Percentiles rank a stretch among this genome's conserved stretches.
Conservation (phyloP, 441 rosid genomes). For the Viola pubescens region DNA sequence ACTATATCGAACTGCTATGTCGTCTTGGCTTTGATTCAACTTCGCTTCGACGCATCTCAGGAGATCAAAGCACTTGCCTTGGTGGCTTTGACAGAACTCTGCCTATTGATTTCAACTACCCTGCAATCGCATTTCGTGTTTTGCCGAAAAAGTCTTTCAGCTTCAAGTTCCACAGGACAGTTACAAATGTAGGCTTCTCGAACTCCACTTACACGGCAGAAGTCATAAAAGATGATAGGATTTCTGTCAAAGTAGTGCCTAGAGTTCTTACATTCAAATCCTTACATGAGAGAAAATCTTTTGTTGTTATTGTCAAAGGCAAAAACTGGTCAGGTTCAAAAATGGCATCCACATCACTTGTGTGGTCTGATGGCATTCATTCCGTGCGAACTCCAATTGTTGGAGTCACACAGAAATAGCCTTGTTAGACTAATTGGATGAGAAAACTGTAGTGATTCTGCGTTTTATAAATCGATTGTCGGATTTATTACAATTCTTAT, state of each 20-base stretch:
- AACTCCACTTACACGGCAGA: conserved; percentile 29
- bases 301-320: conserved; percentile 30
- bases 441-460: too few relatives aligned
- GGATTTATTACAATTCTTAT: too few relatives aligned
- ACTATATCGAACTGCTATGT: conserved; percentile 57
- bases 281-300: conserved; percentile 37
- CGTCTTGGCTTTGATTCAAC: conserved; percentile 28
- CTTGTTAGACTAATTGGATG: too few relatives aligned
- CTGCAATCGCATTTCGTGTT: conserved; percentile 34
- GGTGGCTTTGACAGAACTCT: conserved; percentile 25
- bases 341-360: conserved; percentile 36
- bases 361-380: conserved; percentile 48
- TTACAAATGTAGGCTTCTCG: conserved; percentile 47
- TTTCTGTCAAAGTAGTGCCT: conserved; percentile 40
- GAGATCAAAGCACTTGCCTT: conserved; percentile 34
- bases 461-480: too few relatives aligned
- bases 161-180: conserved; percentile 39
- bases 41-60: not conserved
- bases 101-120: conserved; percentile 50
- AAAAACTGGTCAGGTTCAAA: conserved; percentile 13
- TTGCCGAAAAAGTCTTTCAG: conserved; percentile 8
- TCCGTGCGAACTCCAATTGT: conserved; percentile 52
- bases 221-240: conserved; percentile 21
- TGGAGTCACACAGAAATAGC: not conserved
- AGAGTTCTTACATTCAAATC: conserved; percentile 32